Conservation (phyloP, 371 early-diverging fungal species). For the Rhizomucor pusillus region DNA sequence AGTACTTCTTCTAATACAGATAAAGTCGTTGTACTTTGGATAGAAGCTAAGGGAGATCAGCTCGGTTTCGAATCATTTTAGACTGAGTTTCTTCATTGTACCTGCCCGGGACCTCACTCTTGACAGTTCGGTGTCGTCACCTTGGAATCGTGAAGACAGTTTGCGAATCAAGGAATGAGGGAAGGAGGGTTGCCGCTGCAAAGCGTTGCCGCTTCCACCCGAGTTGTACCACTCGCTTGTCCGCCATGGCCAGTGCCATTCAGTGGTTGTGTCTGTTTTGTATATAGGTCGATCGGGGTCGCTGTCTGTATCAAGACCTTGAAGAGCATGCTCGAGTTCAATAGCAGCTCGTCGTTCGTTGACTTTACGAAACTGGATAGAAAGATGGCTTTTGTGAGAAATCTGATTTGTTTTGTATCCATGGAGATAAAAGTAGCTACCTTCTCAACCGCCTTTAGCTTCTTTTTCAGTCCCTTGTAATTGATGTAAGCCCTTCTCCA, state of each 20-base stretch:
- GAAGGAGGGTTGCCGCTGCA: conserved; percentile 18
- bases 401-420: background rate
- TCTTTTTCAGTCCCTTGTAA: conserved; percentile 71
- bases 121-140: conserved; percentile 19
- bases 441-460: conserved; percentile 59
- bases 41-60: conserved; percentile 17
- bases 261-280: conserved; percentile 9
- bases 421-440: conserved; percentile 15
- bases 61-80: conserved; percentile 5
- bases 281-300: conserved; percentile 9
- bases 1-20: conserved; percentile 45
- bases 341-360: conserved; percentile 23
- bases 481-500: conserved; percentile 80
- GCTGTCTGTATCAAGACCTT: conserved; percentile 15
- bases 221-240: background rate
- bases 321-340: conserved; percentile 20
- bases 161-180: conserved; percentile 20
- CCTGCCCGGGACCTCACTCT: conserved; percentile 22
- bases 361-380: conserved; percentile 19
- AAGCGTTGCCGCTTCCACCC: background rate
- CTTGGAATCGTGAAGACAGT: conserved; percentile 18
- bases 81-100: conserved; percentile 2
- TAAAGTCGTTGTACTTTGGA: conserved; percentile 16
- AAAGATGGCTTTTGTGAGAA: conserved; percentile 10
- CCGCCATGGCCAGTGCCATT: conserved; percentile 18